Base-by-base conservation (phyloP, 202 grass and related monocot species). In the Brachypodium distachyon region DNA sequence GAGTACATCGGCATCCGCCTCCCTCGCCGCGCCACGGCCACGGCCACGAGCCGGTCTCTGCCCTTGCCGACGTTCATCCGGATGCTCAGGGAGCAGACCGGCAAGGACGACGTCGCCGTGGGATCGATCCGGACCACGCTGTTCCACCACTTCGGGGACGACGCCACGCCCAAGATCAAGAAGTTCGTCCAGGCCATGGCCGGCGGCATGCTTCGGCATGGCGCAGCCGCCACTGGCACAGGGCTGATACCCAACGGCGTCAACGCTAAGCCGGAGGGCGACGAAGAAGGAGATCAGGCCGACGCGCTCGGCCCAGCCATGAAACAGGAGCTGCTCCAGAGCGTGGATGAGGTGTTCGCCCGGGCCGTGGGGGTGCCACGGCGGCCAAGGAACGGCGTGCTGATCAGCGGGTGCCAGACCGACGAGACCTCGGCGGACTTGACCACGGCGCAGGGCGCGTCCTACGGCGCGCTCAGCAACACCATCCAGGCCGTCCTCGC, bases 381-480 rank as follows among this genome's bases (percentile, higher is more conserved):
- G 23, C 70, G 59, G 54, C 61, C 76, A 39, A 70, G 86, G 23
- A 86, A 65, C 17, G 90, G 90, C 48, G 83, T 93, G 21, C 65
- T 93, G 57, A 80, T 93, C 64, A 93, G 90, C 47, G 90, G 90
- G 28, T 93, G 86, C 76, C 90, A 93, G 64, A 89, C 90, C 0
- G 86, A 89, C 44, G 82, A 92, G 70, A 86, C 16, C 10, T 93
- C 93, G 13, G 85, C 87, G 4, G 93, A 97, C 61, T 78, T 86
- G 2, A 93, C 89, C 46, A 82, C 73, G 56, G 27, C 61, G 14
- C 54, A 84, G 26, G 83, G 77, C 53, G 78, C 41, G 83, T 86
- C 89, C 13, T 97, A 88, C 47, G 93, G 93, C 12, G 90, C 87
- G 28, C 86, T 97, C 26, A 97, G 93, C 93, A 89, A 93, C 31